These are phyloP conservation scores for Cyberlindnera euphorbiiphila DNA, from an alignment of 805 yeast genomes.

Conservation along the genomic window DNA sequence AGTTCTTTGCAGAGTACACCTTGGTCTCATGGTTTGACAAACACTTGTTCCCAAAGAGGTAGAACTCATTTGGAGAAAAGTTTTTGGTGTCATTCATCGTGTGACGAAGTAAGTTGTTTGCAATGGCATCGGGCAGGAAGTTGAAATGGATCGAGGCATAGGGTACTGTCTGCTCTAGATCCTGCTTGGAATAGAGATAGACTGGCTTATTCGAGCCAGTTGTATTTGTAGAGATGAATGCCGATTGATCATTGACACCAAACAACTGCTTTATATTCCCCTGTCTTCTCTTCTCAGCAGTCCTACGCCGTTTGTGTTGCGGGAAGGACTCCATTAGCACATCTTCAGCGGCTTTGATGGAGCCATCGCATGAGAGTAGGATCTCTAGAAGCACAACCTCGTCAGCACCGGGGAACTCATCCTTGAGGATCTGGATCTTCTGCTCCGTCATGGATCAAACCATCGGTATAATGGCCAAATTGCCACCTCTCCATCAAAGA, in stretches of 20 bases:
- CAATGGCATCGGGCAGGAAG: slow-evolving; percentile 48
- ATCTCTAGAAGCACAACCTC: slow-evolving; percentile 44
- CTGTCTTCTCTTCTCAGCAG: slow-evolving; percentile 16
- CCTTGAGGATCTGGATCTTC: slow-evolving; percentile 35
- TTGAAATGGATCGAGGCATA: slow-evolving; percentile 47
- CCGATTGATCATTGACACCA: slow-evolving; percentile 13
- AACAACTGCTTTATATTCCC: slow-evolving; percentile 20
- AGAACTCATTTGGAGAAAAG: slow-evolving; percentile 46
- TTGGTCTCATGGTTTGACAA: slow-evolving; percentile 52
- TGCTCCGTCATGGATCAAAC: slow-evolving; percentile 32
- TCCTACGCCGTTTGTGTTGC: slow-evolving; percentile 8
- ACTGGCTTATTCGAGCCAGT: slow-evolving; percentile 29
- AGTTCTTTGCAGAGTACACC: slow-evolving; percentile 29
- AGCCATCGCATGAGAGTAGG: slow-evolving; percentile 50
- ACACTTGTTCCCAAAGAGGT: slow-evolving; percentile 60
- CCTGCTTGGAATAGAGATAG: slow-evolving; percentile 46
- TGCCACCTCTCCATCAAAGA: background rate
- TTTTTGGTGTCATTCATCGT: slow-evolving; percentile 38
- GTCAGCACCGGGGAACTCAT: slow-evolving; percentile 41
- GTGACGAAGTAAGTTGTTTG: slow-evolving; percentile 41
- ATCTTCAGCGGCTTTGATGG: slow-evolving; percentile 37
- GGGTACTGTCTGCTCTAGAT: slow-evolving; percentile 46
- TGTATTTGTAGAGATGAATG: slow-evolving; percentile 16
- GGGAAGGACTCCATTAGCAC: slow-evolving; percentile 37
- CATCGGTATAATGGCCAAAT: background rate